These are phyloP conservation scores for Xylaria sp. DNA, from an alignment of 2,329 filamentous ascomycete species.

Conservation along the genomic window DNA sequence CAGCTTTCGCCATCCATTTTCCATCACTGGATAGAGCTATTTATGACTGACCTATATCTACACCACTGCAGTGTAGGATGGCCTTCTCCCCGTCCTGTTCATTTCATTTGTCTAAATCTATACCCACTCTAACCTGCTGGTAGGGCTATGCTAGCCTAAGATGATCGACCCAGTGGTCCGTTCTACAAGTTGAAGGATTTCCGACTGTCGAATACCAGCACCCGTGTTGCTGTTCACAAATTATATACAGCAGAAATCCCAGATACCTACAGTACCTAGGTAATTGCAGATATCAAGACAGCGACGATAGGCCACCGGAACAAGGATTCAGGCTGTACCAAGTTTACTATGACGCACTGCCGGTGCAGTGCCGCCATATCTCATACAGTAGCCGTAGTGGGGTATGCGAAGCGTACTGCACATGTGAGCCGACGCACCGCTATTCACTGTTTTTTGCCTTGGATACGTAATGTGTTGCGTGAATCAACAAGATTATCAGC, in stretches of 20 bases:
- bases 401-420: not conserved
- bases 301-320: not conserved
- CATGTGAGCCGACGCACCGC: not conserved
- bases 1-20: not conserved
- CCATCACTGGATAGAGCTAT: not conserved
- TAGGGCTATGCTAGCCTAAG: not conserved
- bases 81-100: not conserved
- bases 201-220: not conserved
- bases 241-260: not conserved
- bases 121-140: not conserved
- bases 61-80: not conserved
- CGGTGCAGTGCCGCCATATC: too few relatives aligned
- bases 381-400: not conserved
- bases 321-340: conserved; percentile 3
- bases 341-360: not conserved
- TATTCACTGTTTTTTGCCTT: not conserved
- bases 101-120: not conserved
- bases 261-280: not conserved
- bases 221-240: not conserved
- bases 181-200: not conserved
- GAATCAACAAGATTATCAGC: not conserved
- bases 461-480: not conserved
- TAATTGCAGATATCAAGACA: not conserved
- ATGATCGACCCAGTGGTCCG: not conserved
- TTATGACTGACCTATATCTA: not conserved